phyloP scores from a whole-genome alignment of 306 rosid genomes.

The Lagenaria siceraria region DNA sequence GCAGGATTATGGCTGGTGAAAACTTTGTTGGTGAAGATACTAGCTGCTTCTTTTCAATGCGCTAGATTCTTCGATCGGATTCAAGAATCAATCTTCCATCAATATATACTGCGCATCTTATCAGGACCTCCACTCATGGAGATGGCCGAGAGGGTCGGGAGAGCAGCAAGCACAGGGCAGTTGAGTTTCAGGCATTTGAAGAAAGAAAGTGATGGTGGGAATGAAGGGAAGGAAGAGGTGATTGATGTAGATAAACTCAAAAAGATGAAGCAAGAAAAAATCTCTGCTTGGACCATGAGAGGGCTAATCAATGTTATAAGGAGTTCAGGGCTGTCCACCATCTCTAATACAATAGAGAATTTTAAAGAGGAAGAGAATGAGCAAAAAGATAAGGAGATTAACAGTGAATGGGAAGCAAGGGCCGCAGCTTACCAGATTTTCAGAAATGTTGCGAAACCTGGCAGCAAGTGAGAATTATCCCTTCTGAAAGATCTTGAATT shows the following conservation, averaged over 20 bases:
- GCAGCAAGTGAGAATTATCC: constrained; percentile 42
- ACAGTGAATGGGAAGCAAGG: constrained; percentile 73
- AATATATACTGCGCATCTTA: constrained; percentile 53
- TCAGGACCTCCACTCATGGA: constrained; percentile 74
- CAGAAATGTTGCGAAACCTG: constrained; percentile 51
- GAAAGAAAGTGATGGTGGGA: constrained; percentile 19
- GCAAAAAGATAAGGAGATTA: constrained; percentile 43
- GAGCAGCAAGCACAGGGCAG: constrained; percentile 21
- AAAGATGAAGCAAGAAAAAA: constrained; percentile 55
- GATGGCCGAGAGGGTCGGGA: constrained; percentile 35
- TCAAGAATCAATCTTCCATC: constrained; percentile 74
- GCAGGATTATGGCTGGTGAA: constrained; percentile 58
- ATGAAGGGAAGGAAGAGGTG: constrained; percentile 44
- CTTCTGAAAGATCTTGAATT: neutral
- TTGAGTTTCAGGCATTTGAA: constrained; percentile 39
- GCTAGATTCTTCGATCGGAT: constrained; percentile 74
- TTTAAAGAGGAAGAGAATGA: constrained; percentile 32
- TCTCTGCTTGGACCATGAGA: constrained; percentile 91
- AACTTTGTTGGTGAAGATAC: constrained; percentile 46
- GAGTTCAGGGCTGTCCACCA: constrained; percentile 57
- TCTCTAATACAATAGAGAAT: constrained; percentile 32
- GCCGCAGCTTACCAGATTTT: constrained; percentile 60
- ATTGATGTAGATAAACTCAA: constrained; percentile 74
- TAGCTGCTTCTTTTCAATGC: constrained; percentile 58
- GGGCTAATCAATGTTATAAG: constrained; percentile 54